Conservation (phyloP, 768 basidiomycete species). For the Rhizopogon salebrosus region DNA sequence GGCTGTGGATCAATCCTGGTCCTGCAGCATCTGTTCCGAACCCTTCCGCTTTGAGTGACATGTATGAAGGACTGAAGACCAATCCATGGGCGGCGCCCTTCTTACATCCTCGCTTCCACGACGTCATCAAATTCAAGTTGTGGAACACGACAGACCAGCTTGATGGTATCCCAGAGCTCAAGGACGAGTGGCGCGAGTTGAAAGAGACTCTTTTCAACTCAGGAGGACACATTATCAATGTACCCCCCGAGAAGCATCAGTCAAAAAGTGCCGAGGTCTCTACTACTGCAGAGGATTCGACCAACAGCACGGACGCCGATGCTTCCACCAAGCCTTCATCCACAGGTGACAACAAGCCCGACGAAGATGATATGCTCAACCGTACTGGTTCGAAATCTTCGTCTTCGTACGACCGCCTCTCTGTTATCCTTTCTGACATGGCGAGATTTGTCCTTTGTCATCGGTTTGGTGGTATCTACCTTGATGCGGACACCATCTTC, state of each 20-base stretch:
- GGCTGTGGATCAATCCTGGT: constrained; percentile 99
- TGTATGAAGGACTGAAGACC: constrained; percentile 74
- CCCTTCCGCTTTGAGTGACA: constrained; percentile 71
- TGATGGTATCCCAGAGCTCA: constrained; percentile 85
- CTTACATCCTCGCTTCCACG: constrained; percentile 86
- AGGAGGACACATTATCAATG: constrained; percentile 69
- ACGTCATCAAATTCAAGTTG: constrained; percentile 89
- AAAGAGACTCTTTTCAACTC: constrained; percentile 80
- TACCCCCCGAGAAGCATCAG: constrained; percentile 40
- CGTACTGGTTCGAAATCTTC: constrained; percentile 87
- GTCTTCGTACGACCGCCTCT: constrained; percentile 83
- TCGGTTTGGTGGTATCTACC: constrained; percentile 92
- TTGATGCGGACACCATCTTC: constrained; percentile 95
- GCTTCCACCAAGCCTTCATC: constrained; percentile 15
- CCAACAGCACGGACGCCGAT: constrained; percentile 18
- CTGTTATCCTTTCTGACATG: constrained; percentile 94
- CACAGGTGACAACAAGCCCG: constrained; percentile 24
- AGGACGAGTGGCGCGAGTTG: constrained; percentile 82
- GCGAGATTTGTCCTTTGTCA: constrained; percentile 97
- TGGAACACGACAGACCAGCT: constrained; percentile 99
- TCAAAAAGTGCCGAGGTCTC: constrained; percentile 20
- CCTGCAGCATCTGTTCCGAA: constrained; percentile 89
- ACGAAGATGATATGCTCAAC: constrained; percentile 58
- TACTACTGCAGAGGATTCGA: constrained; percentile 9
- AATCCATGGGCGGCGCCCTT: constrained; percentile 97